Percentiles rank a stretch among this genome's conserved stretches.
phyloP scores from a whole-genome alignment of 2,329 filamentous ascomycete species.

The Sphaerostilbella broomeana region DNA sequence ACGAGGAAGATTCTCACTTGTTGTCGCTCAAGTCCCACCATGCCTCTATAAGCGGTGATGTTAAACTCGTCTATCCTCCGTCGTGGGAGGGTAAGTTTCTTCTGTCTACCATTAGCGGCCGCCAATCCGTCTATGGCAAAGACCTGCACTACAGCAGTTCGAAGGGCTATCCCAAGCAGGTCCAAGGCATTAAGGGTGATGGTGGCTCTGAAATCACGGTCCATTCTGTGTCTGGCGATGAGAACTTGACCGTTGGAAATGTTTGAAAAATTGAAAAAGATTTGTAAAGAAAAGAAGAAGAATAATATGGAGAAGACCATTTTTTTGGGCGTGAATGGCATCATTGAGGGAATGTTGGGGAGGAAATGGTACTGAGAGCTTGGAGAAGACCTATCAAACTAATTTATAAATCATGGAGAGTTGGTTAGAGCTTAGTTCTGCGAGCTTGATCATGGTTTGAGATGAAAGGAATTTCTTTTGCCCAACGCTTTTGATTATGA shows the following conservation, averaged over 20 bases:
- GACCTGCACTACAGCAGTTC: slow-evolving; percentile 34
- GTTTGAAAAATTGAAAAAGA: too few species aligned
- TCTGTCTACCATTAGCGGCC: slow-evolving; percentile 35
- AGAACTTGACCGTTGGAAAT: slow-evolving; percentile 25
- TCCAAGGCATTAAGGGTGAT: slow-evolving; percentile 37
- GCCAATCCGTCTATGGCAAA: slow-evolving; percentile 34
- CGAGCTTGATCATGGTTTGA: too few species aligned
- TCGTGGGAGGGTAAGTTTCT: slow-evolving; percentile 43
- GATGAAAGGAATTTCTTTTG: too few species aligned
- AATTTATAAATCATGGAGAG: too few species aligned
- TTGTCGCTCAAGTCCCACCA: slow-evolving; percentile 37
- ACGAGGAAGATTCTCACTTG: slow-evolving; percentile 11
- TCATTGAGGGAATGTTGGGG: too few species aligned
- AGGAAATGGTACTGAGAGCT: too few species aligned
- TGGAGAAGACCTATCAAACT: too few species aligned
- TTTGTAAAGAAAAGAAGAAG: too few species aligned
- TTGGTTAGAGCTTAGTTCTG: too few species aligned
- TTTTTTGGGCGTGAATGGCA: too few species aligned
- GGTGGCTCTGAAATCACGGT: slow-evolving; percentile 28
- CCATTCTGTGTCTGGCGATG: slow-evolving; percentile 25
- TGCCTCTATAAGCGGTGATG: slow-evolving; percentile 36
- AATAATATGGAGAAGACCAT: too few species aligned
- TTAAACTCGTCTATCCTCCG: slow-evolving; percentile 39
- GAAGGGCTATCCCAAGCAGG: slow-evolving; percentile 25
- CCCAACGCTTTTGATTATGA: too few species aligned